phyloP scores from a whole-genome alignment of 148 eudicot genomes.

The Heliosperma pusillum region DNA sequence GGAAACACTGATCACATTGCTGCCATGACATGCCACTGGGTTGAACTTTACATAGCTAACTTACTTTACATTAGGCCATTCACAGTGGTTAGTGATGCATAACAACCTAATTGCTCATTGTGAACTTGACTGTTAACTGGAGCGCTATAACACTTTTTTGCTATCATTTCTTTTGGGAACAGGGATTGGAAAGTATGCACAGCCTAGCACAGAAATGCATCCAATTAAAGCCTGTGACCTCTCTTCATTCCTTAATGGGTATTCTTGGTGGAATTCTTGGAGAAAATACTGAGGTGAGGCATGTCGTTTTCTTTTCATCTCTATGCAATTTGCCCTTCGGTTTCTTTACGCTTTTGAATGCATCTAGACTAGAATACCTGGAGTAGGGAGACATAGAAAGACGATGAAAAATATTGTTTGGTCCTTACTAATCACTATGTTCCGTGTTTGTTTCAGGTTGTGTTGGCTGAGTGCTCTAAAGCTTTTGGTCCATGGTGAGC shows the following conservation, averaged over 20 bases:
- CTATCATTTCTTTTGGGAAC: conserved; percentile 25
- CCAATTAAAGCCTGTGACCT: conserved; percentile 59
- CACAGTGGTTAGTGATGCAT: conserved; percentile 65
- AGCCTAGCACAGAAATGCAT: conserved; percentile 85
- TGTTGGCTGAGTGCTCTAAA: conserved; percentile 85
- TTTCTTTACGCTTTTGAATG: neutral
- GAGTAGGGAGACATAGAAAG: neutral
- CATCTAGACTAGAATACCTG: neutral
- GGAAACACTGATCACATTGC: conserved; percentile 67
- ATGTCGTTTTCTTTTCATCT: conserved; percentile 6
- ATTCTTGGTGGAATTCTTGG: conserved; percentile 74
- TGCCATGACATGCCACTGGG: conserved; percentile 72
- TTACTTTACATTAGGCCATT: conserved; percentile 85
- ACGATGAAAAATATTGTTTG: neutral
- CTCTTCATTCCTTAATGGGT: conserved; percentile 62
- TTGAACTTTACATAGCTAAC: conserved; percentile 77
- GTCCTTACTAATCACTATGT: conserved; percentile 1
- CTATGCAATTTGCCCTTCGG: neutral
- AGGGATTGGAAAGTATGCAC: conserved; percentile 92
- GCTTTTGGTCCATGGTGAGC: conserved; percentile 98
- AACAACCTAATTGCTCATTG: neutral
- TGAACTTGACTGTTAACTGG: neutral
- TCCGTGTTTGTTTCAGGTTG: conserved; percentile 57
- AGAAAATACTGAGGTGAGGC: conserved; percentile 81
- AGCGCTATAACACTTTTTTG: conserved; percentile 8